Percentiles rank a stretch among this genome's conserved stretches.
Evolutionary conservation across 495 filamentous ascomycete species (phyloP).

Genomic region (Penicillium roqueforti): DNA sequence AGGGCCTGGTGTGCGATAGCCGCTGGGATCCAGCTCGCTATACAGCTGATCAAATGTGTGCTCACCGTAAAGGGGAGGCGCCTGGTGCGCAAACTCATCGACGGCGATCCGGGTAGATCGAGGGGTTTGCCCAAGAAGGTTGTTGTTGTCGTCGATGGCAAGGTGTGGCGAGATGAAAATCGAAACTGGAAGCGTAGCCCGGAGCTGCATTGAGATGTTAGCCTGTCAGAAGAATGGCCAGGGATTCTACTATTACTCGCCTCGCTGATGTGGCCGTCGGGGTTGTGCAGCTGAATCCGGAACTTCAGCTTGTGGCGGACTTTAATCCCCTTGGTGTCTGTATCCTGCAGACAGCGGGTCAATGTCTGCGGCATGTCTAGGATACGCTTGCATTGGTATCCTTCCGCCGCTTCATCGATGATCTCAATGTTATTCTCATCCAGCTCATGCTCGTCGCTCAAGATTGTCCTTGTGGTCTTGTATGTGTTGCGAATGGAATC

Average conservation of each 20-base stretch:
- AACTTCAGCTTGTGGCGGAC: conserved; percentile 83
- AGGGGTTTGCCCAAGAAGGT: conserved; percentile 54
- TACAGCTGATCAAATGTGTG: conserved; percentile 87
- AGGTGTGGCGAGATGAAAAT: conserved; percentile 93
- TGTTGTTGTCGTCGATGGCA: conserved; percentile 75
- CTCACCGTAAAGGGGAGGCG: conserved; percentile 83
- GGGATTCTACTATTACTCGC: conserved; percentile 33
- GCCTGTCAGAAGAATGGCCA: background rate
- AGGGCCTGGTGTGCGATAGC: conserved; percentile 70
- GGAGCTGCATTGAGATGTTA: conserved; percentile 49
- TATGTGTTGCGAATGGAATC: conserved; percentile 51
- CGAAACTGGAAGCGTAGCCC: conserved; percentile 78
- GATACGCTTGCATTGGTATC: conserved; percentile 64
- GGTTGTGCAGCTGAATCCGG: conserved; percentile 82
- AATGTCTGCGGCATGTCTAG: conserved; percentile 74
- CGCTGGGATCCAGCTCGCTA: conserved; percentile 71
- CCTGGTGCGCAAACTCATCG: conserved; percentile 48
- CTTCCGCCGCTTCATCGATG: conserved; percentile 71
- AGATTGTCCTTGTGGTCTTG: conserved; percentile 59
- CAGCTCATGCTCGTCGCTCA: conserved; percentile 58
- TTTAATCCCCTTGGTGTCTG: conserved; percentile 77
- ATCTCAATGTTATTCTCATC: conserved; percentile 59
- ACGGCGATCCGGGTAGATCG: conserved; percentile 31
- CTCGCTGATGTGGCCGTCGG: conserved; percentile 90
- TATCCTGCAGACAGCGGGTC: conserved; percentile 77